Evolutionary conservation across 495 filamentous ascomycete species (phyloP), one percentile per base, ranked within the genome.

Genomic region (Neurospora tetrasperma): DNA sequence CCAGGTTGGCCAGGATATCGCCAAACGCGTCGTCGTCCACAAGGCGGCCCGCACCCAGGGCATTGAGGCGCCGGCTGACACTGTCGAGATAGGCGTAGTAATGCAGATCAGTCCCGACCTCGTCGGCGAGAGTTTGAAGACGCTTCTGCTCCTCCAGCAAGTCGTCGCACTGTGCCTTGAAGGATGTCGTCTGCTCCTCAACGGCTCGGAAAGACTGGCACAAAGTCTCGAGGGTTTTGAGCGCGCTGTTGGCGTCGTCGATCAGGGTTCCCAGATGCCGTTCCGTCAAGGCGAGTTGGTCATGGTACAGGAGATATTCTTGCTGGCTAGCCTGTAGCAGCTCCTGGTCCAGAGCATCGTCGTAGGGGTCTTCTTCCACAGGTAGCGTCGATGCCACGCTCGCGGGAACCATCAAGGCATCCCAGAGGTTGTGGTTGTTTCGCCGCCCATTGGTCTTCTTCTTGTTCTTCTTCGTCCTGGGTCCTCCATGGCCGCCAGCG

Each of bases 1-100:
- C 94, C 16, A 99, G 83, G 71, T 90, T 94, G 39, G 87, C 83
- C 35, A 98, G 82, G 86, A 98, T 94, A 72, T 97, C 92, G 11
- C 89, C 90, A 77, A 95, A 98, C 71, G 90, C 91, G 75, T 90
- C 89, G 73, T 89, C 90, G 70, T 93, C 90, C 46, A 95, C 94
- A 59, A 93, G 87, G 75, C 90, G 94, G 41, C 90, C 89, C 27
- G 94, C 93, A 16, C 94, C 94, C 10, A 96, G 96, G 31, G 94
- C 94, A 85, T 98, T 97, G 54, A 99, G 88, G 39, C 92, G 87
- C 70, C 93, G 88, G 12, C 94, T 97, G 69, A 95, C 93, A 69
- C 91, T 94, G 73, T 98, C 96, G 27, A 98, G 86, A 79, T 95
- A 96, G 27, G 90, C 88, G 78, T 98, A 99, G 79, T 97, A 97